Base-by-base conservation (phyloP, 1,139 yeast genomes). In the Candida gigantensis region DNA sequence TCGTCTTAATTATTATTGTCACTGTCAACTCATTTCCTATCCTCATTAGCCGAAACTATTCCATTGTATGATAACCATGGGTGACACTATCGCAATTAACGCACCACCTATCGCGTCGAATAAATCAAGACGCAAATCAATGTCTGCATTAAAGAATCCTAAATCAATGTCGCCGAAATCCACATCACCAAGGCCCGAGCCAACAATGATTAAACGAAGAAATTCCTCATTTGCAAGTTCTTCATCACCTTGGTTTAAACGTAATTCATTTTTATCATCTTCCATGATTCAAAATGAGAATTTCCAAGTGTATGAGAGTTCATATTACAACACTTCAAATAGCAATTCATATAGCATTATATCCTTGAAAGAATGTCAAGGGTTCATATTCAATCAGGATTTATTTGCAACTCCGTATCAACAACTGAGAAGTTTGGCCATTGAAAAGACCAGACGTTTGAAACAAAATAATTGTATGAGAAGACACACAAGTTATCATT, bases 341-440 rank as follows among this genome's bases (percentile, higher is more conserved):
- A 63, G 61, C 43, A 66, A 59, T 41, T 57, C 60, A 31, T 65
- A 63, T 43, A 67, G 60, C 39, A 65, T 70, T 11, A 67, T 73
- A 31, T 72, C 79, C 24, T 62, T 84, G 24, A 72, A 72, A 34
- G 87, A 82, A 52, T 71, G 81, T 33, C 90, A 84, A 53, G 92
- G 92, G 5, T 84, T 83, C 50, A 62, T 77, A 13, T 84, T 86
- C 73, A 84, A 84, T 56, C 88, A 81, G 49, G 87, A 81, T 49
- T 61, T 83, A 40, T 83, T 82, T 66, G 88, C 85, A 7, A 70
- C 81, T 6, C 77, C 81, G 6, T 79, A 76, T 51, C 84, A 79
- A 46, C 88, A 81, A 47, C 74, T 68, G 50, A 56, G 73, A 35
- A 70, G 79, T 1, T 45, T 66, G 3, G 63, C 73, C 2, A 67